Conservation (phyloP, 73 alveolate species). For the Symbiodinium pilosum region DNA sequence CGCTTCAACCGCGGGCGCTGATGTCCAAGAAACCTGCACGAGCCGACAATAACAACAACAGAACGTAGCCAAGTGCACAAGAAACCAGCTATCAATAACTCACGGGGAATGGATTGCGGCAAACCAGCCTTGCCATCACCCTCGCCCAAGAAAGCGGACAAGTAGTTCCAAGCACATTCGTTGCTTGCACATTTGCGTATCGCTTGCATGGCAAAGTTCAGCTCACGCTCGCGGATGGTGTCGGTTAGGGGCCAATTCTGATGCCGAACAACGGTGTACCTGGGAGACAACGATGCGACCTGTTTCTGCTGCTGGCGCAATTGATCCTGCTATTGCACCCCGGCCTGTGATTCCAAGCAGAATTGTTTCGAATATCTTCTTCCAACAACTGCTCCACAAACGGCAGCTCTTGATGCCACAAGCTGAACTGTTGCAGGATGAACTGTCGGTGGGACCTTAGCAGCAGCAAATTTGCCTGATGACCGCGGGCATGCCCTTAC, state of each 20-base stretch:
- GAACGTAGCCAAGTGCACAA: neutral
- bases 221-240: slow-evolving; percentile 29
- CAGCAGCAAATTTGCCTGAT: too few species aligned
- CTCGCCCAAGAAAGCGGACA: slow-evolving; percentile 76
- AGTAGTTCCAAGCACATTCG: slow-evolving; percentile 78
- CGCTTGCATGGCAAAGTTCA: slow-evolving; percentile 49
- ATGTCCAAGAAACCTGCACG: slow-evolving; percentile 37
- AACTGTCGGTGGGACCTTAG: slow-evolving; percentile 95
- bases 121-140: slow-evolving; percentile 13
- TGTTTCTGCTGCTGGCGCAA: neutral
- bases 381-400: slow-evolving; percentile 94
- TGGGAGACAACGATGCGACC: neutral
- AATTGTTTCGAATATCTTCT: slow-evolving; percentile 96
- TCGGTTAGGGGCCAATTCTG: slow-evolving; percentile 14
- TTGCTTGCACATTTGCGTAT: slow-evolving; percentile 27
- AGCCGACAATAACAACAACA: neutral
- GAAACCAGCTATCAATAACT: neutral
- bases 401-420: slow-evolving; percentile 96
- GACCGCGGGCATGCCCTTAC: neutral
- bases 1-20: slow-evolving; percentile 40
- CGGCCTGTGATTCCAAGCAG: slow-evolving; percentile 97
- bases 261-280: slow-evolving; percentile 79
- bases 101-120: neutral
- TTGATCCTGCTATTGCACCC: neutral
- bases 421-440: slow-evolving; percentile 96